Percentiles rank a stretch among this genome's conserved stretches.
phyloP scores from a whole-genome alignment of 805 yeast species.

The Ogataea nakhonphanomensis region DNA sequence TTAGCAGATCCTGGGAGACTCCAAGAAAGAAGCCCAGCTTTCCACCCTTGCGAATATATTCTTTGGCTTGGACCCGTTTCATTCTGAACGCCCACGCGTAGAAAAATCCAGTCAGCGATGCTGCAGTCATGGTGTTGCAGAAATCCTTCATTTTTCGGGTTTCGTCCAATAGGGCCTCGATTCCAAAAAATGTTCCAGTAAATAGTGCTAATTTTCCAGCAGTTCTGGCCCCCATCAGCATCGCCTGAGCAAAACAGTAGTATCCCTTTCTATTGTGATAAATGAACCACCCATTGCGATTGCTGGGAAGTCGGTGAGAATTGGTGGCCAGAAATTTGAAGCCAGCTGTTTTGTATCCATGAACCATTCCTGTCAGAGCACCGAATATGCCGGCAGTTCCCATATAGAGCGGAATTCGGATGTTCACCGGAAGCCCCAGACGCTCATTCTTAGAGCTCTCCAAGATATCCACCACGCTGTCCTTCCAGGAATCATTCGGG shows the following conservation, averaged over 20 bases:
- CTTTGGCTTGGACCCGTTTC: slow-evolving; percentile 40
- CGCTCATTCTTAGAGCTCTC: slow-evolving; percentile 32
- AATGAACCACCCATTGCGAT: slow-evolving; percentile 83
- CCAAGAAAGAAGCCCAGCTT: slow-evolving; percentile 61
- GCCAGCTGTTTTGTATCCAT: slow-evolving; percentile 55
- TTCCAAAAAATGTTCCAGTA: slow-evolving; percentile 49
- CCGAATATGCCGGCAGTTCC: slow-evolving; percentile 41
- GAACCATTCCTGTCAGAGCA: slow-evolving; percentile 52
- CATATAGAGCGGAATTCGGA: slow-evolving; percentile 43
- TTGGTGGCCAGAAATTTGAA: slow-evolving; percentile 70
- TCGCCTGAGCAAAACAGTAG: slow-evolving; percentile 58
- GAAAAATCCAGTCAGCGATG: slow-evolving; percentile 46
- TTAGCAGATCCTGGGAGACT: slow-evolving; percentile 59
- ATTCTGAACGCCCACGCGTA: slow-evolving; percentile 47
- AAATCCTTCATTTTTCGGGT: slow-evolving; percentile 52
- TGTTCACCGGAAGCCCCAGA: slow-evolving; percentile 46
- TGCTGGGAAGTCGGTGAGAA: slow-evolving; percentile 74
- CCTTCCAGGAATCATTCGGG: neutral
- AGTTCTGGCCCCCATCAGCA: slow-evolving; percentile 43
- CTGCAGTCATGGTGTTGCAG: slow-evolving; percentile 58
- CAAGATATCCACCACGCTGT: neutral
- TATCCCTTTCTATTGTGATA: slow-evolving; percentile 83
- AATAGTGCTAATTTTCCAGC: slow-evolving; percentile 42
- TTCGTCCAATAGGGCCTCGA: slow-evolving; percentile 61
- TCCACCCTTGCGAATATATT: slow-evolving; percentile 49